Percentiles rank a stretch among this genome's conserved stretches.
These are phyloP conservation scores for Heracleum sosnowskyi DNA, from an alignment of 129 eudicot genomes.

Conservation along the genomic window DNA sequence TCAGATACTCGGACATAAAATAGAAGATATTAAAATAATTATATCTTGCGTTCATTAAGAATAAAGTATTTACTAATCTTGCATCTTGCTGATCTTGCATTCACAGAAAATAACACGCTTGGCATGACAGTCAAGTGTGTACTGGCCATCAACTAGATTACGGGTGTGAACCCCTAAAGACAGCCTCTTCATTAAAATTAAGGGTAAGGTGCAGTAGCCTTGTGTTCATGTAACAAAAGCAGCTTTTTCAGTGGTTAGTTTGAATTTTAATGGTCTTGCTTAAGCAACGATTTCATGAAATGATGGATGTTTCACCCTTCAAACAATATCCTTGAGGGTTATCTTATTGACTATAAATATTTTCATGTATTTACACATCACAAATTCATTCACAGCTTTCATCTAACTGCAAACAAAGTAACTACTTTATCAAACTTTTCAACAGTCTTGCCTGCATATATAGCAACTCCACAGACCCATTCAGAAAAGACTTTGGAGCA, in stretches of 20 bases:
- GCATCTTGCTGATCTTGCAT: background rate
- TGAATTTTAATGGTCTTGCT: background rate
- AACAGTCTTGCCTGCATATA: constrained; percentile 63
- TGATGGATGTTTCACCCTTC: background rate
- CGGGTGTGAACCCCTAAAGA: background rate
- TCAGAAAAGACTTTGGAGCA: constrained; percentile 21
- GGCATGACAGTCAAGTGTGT: background rate
- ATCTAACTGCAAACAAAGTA: background rate
- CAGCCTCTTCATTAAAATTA: background rate
- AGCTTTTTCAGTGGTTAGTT: background rate
- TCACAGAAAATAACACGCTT: background rate
- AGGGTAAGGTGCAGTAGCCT: background rate
- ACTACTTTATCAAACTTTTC: background rate
- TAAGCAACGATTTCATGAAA: background rate
- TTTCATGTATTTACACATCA: background rate
- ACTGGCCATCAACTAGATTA: background rate
- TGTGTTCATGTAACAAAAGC: background rate
- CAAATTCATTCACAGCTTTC: background rate
- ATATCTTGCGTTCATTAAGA: background rate
- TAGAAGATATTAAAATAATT: background rate
- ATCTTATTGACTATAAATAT: background rate
- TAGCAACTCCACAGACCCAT: constrained; percentile 99
- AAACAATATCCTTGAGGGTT: background rate
- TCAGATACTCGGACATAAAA: background rate
- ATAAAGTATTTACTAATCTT: background rate